Percentiles rank a stretch among this genome's conserved stretches.
Conservation (phyloP, 352 stramenopile species). For the Globisporangium spiculum region DNA sequence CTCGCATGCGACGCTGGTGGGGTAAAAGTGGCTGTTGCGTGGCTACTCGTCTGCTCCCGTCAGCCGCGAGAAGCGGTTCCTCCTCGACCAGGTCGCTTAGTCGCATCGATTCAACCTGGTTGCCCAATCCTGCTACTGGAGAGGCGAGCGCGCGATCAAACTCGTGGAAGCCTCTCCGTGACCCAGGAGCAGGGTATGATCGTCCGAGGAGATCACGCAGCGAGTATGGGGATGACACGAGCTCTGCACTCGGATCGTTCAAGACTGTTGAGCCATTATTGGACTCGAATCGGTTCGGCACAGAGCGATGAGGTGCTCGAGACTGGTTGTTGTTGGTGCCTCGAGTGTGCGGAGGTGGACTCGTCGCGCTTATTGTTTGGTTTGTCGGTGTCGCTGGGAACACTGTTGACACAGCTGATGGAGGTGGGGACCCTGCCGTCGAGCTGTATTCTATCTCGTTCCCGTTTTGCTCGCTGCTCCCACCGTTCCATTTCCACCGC, state of each 20-base stretch:
- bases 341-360: conserved; percentile 8
- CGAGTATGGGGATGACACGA: conserved; percentile 26
- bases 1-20: neutral
- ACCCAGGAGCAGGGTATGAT: neutral
- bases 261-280: conserved; percentile 22
- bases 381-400: conserved; percentile 17
- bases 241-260: conserved; percentile 46
- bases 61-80: conserved; percentile 6
- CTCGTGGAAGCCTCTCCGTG: neutral
- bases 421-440: neutral
- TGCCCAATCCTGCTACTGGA: neutral
- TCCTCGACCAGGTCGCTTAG: conserved; percentile 15
- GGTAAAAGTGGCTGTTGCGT: conserved; percentile 2
- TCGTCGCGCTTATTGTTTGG: conserved; percentile 9
- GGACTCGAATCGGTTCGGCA: conserved; percentile 36
- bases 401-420: neutral
- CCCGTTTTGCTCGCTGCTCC: conserved; percentile 35
- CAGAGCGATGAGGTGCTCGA: conserved; percentile 15
- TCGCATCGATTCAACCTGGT: conserved; percentile 4
- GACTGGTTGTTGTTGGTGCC: conserved; percentile 6
- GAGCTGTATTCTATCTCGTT: conserved; percentile 20
- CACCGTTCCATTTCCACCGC: conserved; percentile 74
- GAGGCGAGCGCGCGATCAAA: conserved; percentile 3
- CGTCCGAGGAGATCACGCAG: conserved; percentile 11
- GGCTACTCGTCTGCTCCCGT: neutral